These are phyloP conservation scores for Botryotinia calthae DNA, from an alignment of 2,329 filamentous ascomycete genomes.

Conservation along the genomic window DNA sequence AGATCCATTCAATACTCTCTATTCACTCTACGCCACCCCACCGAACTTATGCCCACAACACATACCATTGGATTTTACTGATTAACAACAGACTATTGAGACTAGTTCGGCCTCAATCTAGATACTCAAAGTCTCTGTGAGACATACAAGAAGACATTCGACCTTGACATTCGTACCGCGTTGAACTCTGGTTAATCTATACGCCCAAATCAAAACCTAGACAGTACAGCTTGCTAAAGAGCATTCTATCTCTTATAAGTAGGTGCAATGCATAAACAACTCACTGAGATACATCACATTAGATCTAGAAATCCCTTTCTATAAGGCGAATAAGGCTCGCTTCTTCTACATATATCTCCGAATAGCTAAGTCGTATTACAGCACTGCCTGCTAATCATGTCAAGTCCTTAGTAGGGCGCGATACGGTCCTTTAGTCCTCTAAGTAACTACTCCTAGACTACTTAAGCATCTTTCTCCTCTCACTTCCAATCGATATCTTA, in stretches of 20 bases:
- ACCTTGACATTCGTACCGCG: too few species aligned
- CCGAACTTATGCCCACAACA: too few species aligned
- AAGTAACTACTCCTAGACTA: neutral
- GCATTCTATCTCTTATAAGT: neutral
- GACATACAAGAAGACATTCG: neutral
- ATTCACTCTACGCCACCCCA: neutral
- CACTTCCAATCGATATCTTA: neutral
- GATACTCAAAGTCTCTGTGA: rapidly evolving
- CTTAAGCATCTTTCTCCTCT: neutral
- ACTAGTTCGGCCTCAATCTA: neutral
- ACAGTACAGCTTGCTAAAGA: neutral
- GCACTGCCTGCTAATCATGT: neutral
- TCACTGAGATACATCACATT: neutral
- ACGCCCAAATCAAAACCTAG: neutral
- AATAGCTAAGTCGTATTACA: neutral
- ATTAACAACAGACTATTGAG: neutral
- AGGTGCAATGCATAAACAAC: neutral
- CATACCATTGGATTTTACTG: neutral
- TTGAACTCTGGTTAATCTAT: too few species aligned
- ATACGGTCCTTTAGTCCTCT: neutral
- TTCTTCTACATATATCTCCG: too few species aligned
- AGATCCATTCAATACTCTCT: neutral
- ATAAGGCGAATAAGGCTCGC: neutral
- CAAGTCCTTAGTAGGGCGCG: neutral
- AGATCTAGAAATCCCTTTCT: neutral